Percentiles rank a stretch among this genome's conserved stretches.
Conservation (phyloP, 176 grass and related monocot species). For the Chloris gayana region DNA sequence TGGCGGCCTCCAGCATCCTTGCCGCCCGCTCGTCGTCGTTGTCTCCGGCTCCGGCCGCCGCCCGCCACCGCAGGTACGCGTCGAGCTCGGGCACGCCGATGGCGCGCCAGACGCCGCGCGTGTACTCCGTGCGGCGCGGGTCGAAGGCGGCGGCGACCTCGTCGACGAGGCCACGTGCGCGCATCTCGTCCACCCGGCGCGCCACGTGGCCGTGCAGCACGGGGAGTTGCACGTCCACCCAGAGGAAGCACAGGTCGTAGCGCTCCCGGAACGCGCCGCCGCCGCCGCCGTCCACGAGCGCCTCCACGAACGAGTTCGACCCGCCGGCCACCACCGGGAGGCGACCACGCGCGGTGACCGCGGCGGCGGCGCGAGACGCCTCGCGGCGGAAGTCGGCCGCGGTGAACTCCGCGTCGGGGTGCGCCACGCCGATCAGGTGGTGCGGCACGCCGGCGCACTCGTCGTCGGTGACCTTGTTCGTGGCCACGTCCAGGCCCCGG, state of each 20-base stretch:
- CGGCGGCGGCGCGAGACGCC: slow-evolving; percentile 9
- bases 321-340: slow-evolving; percentile 51
- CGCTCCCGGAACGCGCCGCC: slow-evolving; percentile 19
- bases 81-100: slow-evolving; percentile 61
- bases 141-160: slow-evolving; percentile 41
- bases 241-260: slow-evolving; percentile 46
- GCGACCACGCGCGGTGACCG: slow-evolving; percentile 27
- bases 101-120: slow-evolving; percentile 47
- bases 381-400: slow-evolving; percentile 44
- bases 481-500: slow-evolving; percentile 44
- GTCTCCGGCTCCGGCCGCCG: neutral
- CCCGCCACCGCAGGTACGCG: slow-evolving; percentile 38
- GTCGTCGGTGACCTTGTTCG: slow-evolving; percentile 56
- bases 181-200: slow-evolving; percentile 56
- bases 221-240: slow-evolving; percentile 53
- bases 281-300: slow-evolving; percentile 47
- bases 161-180: slow-evolving; percentile 32
- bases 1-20: slow-evolving; percentile 30
- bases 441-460: slow-evolving; percentile 50
- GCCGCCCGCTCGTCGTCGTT: neutral
- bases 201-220: slow-evolving; percentile 46
- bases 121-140: slow-evolving; percentile 33
- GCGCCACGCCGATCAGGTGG: slow-evolving; percentile 45
- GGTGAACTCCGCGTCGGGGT: slow-evolving; percentile 43
- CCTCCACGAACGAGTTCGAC: slow-evolving; percentile 54